A percentile compares a stretch with the other conserved stretches of the same genome.
phyloP scores from a whole-genome alignment of 192 early-diverging fungal species.

The Geranomyces michiganensis region DNA sequence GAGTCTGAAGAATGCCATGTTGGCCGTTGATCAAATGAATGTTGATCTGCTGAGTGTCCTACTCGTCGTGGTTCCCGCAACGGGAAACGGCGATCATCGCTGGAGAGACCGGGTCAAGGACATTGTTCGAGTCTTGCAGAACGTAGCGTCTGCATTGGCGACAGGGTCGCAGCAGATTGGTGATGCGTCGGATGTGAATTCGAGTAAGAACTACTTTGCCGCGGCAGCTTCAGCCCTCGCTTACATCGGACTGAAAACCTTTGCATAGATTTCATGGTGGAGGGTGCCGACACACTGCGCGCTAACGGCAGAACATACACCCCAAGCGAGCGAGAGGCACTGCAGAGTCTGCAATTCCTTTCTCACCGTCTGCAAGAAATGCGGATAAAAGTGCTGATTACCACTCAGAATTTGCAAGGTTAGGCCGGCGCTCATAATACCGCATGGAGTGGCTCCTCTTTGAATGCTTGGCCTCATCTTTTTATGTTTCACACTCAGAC shows the following conservation, averaged over 20 bases:
- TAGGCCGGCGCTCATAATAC: no score
- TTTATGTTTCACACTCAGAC: background rate
- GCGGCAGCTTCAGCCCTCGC: background rate
- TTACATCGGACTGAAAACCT: background rate
- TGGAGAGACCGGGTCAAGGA: no score
- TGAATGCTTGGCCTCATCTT: background rate
- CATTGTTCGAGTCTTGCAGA: background rate
- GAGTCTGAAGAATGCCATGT: background rate
- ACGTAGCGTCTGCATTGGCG: background rate
- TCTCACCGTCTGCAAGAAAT: background rate
- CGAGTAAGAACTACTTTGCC: background rate
- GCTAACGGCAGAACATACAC: background rate
- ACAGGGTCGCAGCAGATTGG: background rate
- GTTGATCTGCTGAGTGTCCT: background rate
- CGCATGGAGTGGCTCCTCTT: background rate
- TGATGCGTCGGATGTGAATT: background rate
- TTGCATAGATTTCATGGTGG: background rate
- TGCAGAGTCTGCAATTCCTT: background rate
- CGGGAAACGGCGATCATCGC: background rate
- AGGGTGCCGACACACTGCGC: background rate
- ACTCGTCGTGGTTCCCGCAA: background rate
- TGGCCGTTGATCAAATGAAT: background rate
- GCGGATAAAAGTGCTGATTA: conserved; percentile 3
- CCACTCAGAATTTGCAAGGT: background rate
- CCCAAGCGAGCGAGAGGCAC: background rate